Evolutionary conservation across 768 basidiomycete species (phyloP), one percentile per base, ranked within the genome.

Genomic region (Trametes gibbosa): DNA sequence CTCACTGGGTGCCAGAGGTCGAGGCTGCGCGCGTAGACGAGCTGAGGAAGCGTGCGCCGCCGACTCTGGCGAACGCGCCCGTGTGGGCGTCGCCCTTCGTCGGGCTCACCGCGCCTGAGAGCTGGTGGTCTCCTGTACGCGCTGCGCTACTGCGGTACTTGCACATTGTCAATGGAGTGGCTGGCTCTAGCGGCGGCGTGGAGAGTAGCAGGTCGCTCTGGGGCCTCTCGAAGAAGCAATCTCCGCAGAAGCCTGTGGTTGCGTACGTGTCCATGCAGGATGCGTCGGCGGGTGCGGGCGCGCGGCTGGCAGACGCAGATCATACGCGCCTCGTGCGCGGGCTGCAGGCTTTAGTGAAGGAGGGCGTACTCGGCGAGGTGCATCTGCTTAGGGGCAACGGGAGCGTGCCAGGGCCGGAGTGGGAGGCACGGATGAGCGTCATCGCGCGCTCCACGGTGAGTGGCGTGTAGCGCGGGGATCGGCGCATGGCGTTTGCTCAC

Each of bases 231-330:
- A 58, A 62, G 32, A 59, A 51, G 55, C 57, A 57, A 14, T 56
- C 63, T 61, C 43, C 62, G 46, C 63, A 69, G 2, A 79, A 76
- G 66, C 79, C 77, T 24, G 77, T 82, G 13, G 76, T 92, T 53
- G 87, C 88, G 41, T 92, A 91, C 67, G 74, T 91, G 21, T 76
- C 86, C 59, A 76, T 81, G 40, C 89, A 89, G 70, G 79, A 76
- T 25, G 84, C 81, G 46, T 61, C 65, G 8, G 55, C 39, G 23
- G 65, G 68, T 14, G 61, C 72, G 24, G 80, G 86, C 2, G 68
- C 81, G 17, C 82, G 79, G 66, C 65, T 94, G 63, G 74, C 72
- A 46, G 69, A 70, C 1, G 75, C 76, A 45, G 84, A 89, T 61
- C 87, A 95, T 64, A 69, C 79, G 17, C 76, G 77, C 45, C 76